These are phyloP conservation scores for Colletotrichum cordylinicola DNA, from an alignment of 2,329 filamentous ascomycete genomes.

Conservation along the genomic window DNA sequence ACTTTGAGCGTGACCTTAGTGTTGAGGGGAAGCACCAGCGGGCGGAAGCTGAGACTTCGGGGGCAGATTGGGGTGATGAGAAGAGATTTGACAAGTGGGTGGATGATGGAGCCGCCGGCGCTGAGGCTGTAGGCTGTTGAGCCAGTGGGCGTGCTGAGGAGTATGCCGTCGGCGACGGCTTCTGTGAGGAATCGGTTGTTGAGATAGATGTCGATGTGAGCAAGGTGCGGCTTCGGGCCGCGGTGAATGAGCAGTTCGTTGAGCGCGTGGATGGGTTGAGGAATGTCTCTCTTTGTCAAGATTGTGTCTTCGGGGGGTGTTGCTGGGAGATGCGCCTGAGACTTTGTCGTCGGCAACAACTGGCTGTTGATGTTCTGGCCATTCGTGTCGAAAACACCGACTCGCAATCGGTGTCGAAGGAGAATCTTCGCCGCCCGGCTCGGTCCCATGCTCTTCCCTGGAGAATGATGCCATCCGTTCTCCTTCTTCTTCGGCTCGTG, in stretches of 20 bases:
- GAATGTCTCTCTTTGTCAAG: conserved; percentile 20
- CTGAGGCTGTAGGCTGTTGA: conserved; percentile 96
- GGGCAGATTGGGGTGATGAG: conserved; percentile 95
- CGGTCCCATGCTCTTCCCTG: conserved; percentile 82
- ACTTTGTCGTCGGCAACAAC: conserved; percentile 48
- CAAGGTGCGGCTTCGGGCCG: conserved; percentile 86
- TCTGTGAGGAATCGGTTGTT: conserved; percentile 91
- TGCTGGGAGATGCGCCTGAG: conserved; percentile 37
- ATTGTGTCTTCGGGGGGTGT: conserved; percentile 24
- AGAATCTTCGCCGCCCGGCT: conserved; percentile 80
- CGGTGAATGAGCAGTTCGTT: conserved; percentile 96
- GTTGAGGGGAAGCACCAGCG: conserved; percentile 85
- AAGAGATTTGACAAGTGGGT: conserved; percentile 87
- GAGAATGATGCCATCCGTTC: conserved; percentile 72
- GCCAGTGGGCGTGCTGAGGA: conserved; percentile 91
- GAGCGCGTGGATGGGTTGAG: conserved; percentile 71
- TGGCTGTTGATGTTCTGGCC: conserved; percentile 65
- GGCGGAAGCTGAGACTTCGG: conserved; percentile 88
- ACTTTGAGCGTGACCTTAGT: conserved; percentile 83
- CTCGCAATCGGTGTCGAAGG: conserved; percentile 84
- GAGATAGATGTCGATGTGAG: conserved; percentile 89
- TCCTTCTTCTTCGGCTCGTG: conserved; percentile 23
- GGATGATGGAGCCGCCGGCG: conserved; percentile 90
- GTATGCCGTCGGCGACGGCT: conserved; percentile 92
- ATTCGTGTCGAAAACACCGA: conserved; percentile 78